Evolutionary conservation across 441 rosid species (phyloP), one percentile per base, ranked within the genome.

Genomic region (Jatropha multifida): DNA sequence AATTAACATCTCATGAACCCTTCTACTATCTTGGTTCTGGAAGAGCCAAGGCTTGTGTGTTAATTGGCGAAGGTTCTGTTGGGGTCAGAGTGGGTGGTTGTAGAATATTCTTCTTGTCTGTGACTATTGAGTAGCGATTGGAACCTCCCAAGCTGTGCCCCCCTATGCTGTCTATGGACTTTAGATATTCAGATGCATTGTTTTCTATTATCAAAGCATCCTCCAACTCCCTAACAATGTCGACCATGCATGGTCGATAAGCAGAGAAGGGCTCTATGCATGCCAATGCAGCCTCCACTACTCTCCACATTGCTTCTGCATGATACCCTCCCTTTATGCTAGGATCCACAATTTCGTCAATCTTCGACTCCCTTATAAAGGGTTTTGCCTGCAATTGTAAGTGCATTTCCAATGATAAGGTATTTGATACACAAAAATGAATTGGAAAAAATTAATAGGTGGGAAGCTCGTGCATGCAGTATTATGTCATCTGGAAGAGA

Each of bases 171-270:
- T 91, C 96, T 41, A 88, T 86, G 76, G 96, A 91, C 81, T 81
- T 89, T 90, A 89, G 86, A 75, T 91, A 90, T 78, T 91, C 96
- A 1, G 96, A 91, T 51, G 92, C 96, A 81, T 91, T 91, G 92
- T 86, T 89, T 80, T 91, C 94, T 78, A 91, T 89, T 66, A 91
- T 88, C 83, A 91, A 75, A 59, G 92, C 92, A 75, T 91, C 94
- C 78, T 89, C 94, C 44, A 91, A 78, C 85, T 91, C 96, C 51
- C 92, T 81, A 26, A 88, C 88, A 1, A 89, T 85, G 79, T 91
- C 92, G 2, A 70, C 79, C 94, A 87, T 90, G 86, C 76, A 79
- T 12, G 90, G 97, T 54, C 92, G 74, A 72, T 87, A 82, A 61
- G 88, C 91, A 3, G 97, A 87, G 84, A 82, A 84, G 58, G 89